Evolutionary conservation across 345 rosid genomes (phyloP).

Genomic region (Rhodamnia argentea): DNA sequence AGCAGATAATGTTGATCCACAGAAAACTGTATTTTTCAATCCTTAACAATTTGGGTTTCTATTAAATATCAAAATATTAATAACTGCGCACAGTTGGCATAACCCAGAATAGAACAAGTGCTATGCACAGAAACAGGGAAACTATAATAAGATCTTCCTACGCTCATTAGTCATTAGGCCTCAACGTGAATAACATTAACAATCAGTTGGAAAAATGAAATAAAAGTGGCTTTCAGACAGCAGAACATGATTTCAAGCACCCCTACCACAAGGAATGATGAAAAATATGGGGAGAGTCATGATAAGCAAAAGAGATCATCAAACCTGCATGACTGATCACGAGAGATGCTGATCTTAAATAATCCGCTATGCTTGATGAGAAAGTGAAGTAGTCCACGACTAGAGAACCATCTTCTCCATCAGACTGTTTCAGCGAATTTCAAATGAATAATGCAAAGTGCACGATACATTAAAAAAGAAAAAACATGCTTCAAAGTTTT

Average conservation of each 20-base stretch:
- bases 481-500: not conserved
- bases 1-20: not conserved
- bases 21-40: not conserved
- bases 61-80: not conserved
- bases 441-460: not conserved
- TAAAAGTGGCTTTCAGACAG: not conserved
- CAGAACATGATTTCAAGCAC: not conserved
- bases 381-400: conserved; percentile 83
- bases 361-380: conserved; percentile 75
- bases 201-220: not conserved
- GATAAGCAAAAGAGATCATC: not conserved
- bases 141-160: not conserved
- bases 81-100: not conserved
- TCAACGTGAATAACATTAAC: not conserved
- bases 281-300: not conserved
- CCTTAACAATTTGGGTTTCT: not conserved
- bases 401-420: conserved; percentile 54
- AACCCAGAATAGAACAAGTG: not conserved
- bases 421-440: conserved; percentile 19
- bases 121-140: not conserved
- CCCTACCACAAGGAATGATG: not conserved
- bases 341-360: conserved; percentile 79
- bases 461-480: not conserved
- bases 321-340: conserved; percentile 88
- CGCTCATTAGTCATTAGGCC: not conserved